Evolutionary conservation across 2,329 filamentous ascomycete genomes (phyloP).

Genomic region (Fusarium luffae): DNA sequence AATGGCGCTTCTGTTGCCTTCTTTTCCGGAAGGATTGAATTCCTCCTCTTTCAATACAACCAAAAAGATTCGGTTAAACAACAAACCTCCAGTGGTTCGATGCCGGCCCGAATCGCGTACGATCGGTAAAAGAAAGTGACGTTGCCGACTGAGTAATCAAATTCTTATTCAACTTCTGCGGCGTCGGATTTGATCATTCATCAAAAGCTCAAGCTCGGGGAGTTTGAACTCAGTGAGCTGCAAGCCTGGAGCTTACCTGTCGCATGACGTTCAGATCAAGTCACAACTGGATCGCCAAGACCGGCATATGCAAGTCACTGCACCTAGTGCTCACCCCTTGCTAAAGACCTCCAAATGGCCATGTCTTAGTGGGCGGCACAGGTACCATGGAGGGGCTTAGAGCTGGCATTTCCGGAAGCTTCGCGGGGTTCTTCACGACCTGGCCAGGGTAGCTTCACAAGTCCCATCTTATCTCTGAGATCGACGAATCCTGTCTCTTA

Average conservation of each 20-base stretch:
- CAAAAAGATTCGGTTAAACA: neutral
- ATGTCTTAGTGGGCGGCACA: slow-evolving; percentile 20
- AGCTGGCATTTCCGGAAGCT: slow-evolving; percentile 27
- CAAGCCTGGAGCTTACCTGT: slow-evolving; percentile 14
- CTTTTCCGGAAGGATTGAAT: neutral
- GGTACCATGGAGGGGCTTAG: slow-evolving; percentile 9
- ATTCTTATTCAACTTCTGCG: neutral
- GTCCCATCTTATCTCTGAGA: slow-evolving; percentile 30
- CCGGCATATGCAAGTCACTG: slow-evolving; percentile 35
- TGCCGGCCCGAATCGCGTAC: slow-evolving; percentile 31
- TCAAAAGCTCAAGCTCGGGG: slow-evolving; percentile 3
- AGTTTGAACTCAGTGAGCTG: slow-evolving; percentile 21
- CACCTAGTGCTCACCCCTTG: slow-evolving; percentile 28
- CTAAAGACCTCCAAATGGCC: slow-evolving; percentile 16
- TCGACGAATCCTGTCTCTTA: slow-evolving; percentile 34
- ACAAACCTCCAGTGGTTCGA: neutral
- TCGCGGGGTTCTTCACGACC: slow-evolving; percentile 13
- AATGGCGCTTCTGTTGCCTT: neutral
- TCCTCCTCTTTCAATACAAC: neutral
- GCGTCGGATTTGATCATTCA: slow-evolving; percentile 14
- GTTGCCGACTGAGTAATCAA: slow-evolving; percentile 8
- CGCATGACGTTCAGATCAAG: slow-evolving; percentile 43
- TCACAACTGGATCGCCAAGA: slow-evolving; percentile 38
- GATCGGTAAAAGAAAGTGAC: neutral
- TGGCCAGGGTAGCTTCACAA: slow-evolving; percentile 12